Conservation (phyloP, 352 stramenopile species). For the Plasmopara halstedii region DNA sequence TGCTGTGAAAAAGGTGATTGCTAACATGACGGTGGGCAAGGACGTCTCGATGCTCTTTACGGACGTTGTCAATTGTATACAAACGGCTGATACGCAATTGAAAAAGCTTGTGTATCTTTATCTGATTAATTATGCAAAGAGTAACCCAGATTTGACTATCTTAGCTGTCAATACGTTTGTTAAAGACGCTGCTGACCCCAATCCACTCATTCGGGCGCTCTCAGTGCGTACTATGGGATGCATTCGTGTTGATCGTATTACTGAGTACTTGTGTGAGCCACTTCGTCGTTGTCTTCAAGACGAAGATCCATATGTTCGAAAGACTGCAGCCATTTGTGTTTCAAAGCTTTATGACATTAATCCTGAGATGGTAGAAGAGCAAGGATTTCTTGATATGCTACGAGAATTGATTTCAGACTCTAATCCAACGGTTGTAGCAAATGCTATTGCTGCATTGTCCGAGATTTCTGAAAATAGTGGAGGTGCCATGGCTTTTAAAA, state of each 20-base stretch:
- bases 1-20: conserved; percentile 99
- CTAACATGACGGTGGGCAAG: conserved; percentile 99
- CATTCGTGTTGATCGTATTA: conserved; percentile 99
- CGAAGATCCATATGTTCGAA: conserved; percentile 98
- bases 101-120: conserved; percentile 99
- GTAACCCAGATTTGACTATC: conserved; percentile 98
- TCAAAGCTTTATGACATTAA: conserved; percentile 99
- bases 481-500: conserved; percentile 83
- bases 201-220: conserved; percentile 94
- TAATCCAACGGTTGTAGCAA: conserved; percentile 97
- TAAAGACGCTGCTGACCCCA: conserved; percentile 84
- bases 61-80: conserved; percentile 99
- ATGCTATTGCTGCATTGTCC: conserved; percentile 95
- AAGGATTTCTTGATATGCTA: conserved; percentile 95
- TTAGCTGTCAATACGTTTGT: conserved; percentile 99
- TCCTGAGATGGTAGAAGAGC: conserved; percentile 93
- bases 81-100: conserved; percentile 97
- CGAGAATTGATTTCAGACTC: conserved; percentile 97
- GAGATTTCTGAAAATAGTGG: conserved; percentile 96
- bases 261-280: conserved; percentile 97
- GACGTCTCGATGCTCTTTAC: conserved; percentile 99
- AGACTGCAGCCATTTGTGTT: conserved; percentile 98
- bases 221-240: conserved; percentile 99
- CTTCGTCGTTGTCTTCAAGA: conserved; percentile 91
- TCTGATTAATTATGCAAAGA: conserved; percentile 99